Percentiles rank a stretch among this genome's conserved stretches.
These are phyloP conservation scores for Boletus pseudopeckii DNA, from an alignment of 768 basidiomycete species.

Conservation along the genomic window DNA sequence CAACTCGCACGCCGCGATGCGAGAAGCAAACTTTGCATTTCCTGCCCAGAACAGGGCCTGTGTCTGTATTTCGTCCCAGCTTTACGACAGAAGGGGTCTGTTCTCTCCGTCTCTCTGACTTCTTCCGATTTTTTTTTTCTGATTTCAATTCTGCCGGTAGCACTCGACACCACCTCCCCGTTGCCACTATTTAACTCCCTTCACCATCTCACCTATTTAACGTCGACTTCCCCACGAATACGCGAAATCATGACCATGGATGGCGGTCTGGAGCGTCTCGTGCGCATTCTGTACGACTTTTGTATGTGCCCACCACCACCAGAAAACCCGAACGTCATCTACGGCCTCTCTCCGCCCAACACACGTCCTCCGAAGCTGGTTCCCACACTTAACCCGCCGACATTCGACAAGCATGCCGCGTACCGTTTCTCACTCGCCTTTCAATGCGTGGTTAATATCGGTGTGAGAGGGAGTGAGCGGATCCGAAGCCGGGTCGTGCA, in stretches of 20 bases:
- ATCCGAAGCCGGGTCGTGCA: conserved; percentile 92
- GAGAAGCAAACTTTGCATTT: conserved; percentile 94
- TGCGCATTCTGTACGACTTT: conserved; percentile 87
- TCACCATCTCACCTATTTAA: conserved; percentile 93
- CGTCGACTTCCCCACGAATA: conserved; percentile 94
- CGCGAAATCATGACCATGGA: conserved; percentile 98
- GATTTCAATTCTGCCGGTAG: conserved; percentile 25
- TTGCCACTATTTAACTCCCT: conserved; percentile 88
- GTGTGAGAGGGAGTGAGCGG: conserved; percentile 89
- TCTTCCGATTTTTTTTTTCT: background rate
- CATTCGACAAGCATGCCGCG: conserved; percentile 80
- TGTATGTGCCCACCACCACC: conserved; percentile 81
- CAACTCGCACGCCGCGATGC: conserved; percentile 50
- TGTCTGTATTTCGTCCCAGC: conserved; percentile 89
- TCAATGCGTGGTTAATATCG: conserved; percentile 96
- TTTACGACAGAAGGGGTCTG: conserved; percentile 92
- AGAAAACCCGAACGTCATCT: conserved; percentile 71
- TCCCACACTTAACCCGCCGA: conserved; percentile 63
- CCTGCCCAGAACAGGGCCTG: conserved; percentile 93
- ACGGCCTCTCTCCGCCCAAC: conserved; percentile 70
- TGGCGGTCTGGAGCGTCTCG: conserved; percentile 93
- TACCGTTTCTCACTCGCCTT: conserved; percentile 92
- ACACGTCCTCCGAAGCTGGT: conserved; percentile 50
- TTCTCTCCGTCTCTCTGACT: conserved; percentile 5
- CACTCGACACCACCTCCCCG: conserved; percentile 53